These are phyloP conservation scores for Pelargonium nanum DNA, from an alignment of 345 rosid genomes.

Conservation along the genomic window DNA sequence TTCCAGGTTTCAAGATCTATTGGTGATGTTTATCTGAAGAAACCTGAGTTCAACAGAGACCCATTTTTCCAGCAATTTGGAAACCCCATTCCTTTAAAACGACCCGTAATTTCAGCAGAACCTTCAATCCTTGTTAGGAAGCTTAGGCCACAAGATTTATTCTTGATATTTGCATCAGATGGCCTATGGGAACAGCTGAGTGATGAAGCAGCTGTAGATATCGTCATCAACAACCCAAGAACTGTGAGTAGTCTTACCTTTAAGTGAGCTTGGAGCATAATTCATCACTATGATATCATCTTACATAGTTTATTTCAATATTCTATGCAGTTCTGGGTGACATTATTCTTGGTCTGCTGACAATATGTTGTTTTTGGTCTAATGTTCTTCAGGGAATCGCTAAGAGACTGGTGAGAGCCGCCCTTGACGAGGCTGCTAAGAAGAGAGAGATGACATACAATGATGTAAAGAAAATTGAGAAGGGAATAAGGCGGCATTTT, in stretches of 20 bases:
- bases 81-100: slow-evolving; percentile 57
- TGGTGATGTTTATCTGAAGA: slow-evolving; percentile 89
- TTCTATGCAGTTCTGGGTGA: not conserved
- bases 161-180: slow-evolving; percentile 93
- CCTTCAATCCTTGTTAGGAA: slow-evolving; percentile 68
- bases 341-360: not conserved
- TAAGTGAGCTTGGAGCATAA: not conserved
- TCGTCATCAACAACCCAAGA: slow-evolving; percentile 79
- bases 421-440: slow-evolving; percentile 58
- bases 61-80: slow-evolving; percentile 76
- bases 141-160: slow-evolving; percentile 63
- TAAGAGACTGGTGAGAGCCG: slow-evolving; percentile 52
- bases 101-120: slow-evolving; percentile 84
- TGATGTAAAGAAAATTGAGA: slow-evolving; percentile 46
- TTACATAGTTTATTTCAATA: not conserved
- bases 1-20: slow-evolving; percentile 92
- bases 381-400: slow-evolving; percentile 96
- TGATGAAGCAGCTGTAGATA: slow-evolving; percentile 77
- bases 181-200: slow-evolving; percentile 98
- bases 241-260: slow-evolving; percentile 39
- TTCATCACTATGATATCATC: no score
- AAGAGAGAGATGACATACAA: slow-evolving; percentile 59
- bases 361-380: no score
- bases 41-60: slow-evolving; percentile 75
- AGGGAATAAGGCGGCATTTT: slow-evolving; percentile 62